These are phyloP conservation scores for Microbotryomycetes sp. DNA, from an alignment of 1,284 basidiomycete species.

Conservation along the genomic window DNA sequence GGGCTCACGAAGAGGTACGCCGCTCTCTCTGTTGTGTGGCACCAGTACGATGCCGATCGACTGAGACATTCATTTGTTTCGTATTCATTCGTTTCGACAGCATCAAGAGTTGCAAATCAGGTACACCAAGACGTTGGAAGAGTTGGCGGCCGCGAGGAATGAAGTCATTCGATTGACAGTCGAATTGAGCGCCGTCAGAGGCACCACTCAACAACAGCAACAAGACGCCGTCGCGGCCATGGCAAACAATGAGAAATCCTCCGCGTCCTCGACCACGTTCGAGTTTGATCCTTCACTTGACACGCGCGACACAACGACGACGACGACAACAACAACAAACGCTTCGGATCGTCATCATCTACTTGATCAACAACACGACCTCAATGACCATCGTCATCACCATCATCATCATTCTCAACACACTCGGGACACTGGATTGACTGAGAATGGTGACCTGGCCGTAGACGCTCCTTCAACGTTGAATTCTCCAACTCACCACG, in stretches of 20 bases:
- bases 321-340: too few relatives aligned
- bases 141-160: not conserved
- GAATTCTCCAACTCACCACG: too few relatives aligned
- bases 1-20: not conserved
- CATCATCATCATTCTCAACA: not conserved
- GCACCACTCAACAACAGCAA: not conserved
- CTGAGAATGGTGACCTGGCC: not conserved
- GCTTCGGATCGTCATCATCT: too few relatives aligned
- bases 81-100: not conserved
- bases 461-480: not conserved
- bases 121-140: slow-evolving; percentile 2
- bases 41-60: too few relatives aligned
- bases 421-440: not conserved
- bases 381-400: too few relatives aligned
- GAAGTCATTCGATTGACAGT: slow-evolving; percentile 1
- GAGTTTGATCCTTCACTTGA: not conserved
- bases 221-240: not conserved
- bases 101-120: not conserved
- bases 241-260: not conserved
- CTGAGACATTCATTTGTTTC: not conserved
- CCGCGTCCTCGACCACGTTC: not conserved
- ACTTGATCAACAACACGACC: too few relatives aligned
- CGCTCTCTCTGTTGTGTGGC: not conserved
- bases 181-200: not conserved
- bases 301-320: not conserved